Base-by-base conservation (phyloP, 2,329 filamentous ascomycete species). In the Diaporthe citri region DNA sequence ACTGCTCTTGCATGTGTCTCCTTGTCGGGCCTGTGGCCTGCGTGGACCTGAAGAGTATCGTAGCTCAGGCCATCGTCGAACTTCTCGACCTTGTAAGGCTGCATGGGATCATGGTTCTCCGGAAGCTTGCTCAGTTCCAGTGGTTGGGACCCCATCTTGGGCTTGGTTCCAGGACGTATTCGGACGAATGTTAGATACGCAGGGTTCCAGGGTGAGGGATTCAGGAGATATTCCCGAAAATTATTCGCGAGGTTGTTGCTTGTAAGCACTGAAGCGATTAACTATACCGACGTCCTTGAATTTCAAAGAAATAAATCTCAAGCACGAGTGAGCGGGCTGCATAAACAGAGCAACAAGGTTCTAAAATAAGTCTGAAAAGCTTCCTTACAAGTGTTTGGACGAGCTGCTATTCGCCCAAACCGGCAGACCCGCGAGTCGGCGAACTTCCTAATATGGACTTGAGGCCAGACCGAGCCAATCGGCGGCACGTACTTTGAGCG, bases 31-130 rank as follows among this genome's bases (percentile, higher is more conserved):
- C 64, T 55, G 28, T 69, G 64, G 2, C 64, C 64, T 0, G 48
- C 64, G 22, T 69, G 64, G 22, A 69, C 64, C 17, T 69, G 64
- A 48, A 69, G 46, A 3, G 64, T 69, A 22, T 69, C 64, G 41
- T 41, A 69, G 17, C 17, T 69, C 48, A 69, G 17, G 34, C 64
- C 64, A 2, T 69, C 48, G 64, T 69, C 64, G 48, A 41, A 69
- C 17, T 69, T 69, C 7, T 25, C 48, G 13, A 69, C 48, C n/a
- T 69, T 69, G n/a, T 69, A 69, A 28, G 64, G 64, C 48, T 69
- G 22, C 6, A 55, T 12, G 2, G 64, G 64, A 22, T 69, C 64
- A 28, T 69, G 64, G 3, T 52, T 52, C 48, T 69, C 64, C 9
- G 64, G 64, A 4, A 69, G 64, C 6, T 28, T 20, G 5, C 64